Percentiles rank a stretch among this genome's conserved stretches.
These are phyloP conservation scores for Diophrys appendiculata DNA, from an alignment of 73 alveolate species.

Conservation along the genomic window DNA sequence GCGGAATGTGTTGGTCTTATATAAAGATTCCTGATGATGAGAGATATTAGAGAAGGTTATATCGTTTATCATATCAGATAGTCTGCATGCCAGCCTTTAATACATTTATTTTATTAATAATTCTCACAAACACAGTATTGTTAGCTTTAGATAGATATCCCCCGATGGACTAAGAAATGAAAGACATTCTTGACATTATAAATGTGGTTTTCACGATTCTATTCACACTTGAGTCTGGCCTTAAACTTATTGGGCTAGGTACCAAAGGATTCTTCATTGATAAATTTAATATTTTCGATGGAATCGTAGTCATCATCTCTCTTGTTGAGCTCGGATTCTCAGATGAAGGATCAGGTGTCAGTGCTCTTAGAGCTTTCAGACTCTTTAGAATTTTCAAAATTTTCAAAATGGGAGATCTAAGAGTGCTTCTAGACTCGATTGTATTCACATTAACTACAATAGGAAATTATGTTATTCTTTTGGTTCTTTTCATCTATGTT, in stretches of 20 bases:
- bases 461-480: constrained; percentile 8
- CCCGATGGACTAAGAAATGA: constrained; percentile 6
- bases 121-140: constrained; percentile 52
- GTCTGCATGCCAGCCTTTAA: constrained; percentile 9
- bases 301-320: constrained; percentile 54
- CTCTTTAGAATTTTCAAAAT: constrained; percentile 33
- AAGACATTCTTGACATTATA: background rate
- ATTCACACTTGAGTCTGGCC: constrained; percentile 56
- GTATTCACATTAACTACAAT: constrained; percentile 16
- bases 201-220: constrained; percentile 35
- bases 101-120: constrained; percentile 23
- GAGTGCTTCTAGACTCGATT: constrained; percentile 27
- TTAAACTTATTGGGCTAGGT: constrained; percentile 70
- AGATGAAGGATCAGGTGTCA: constrained; percentile 13
- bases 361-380: constrained; percentile 19
- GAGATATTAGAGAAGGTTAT: background rate
- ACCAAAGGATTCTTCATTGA: constrained; percentile 59
- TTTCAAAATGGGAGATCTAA: constrained; percentile 25
- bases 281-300: constrained; percentile 72
- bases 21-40: background rate
- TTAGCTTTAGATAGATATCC: constrained; percentile 58
- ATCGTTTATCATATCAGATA: background rate
- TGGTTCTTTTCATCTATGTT: constrained; percentile 3
- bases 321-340: constrained; percentile 40
- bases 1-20: background rate